Percentiles rank a stretch among this genome's conserved stretches.
phyloP scores from a whole-genome alignment of 2,329 filamentous ascomycete genomes.

The Hymenoscyphus scutula region DNA sequence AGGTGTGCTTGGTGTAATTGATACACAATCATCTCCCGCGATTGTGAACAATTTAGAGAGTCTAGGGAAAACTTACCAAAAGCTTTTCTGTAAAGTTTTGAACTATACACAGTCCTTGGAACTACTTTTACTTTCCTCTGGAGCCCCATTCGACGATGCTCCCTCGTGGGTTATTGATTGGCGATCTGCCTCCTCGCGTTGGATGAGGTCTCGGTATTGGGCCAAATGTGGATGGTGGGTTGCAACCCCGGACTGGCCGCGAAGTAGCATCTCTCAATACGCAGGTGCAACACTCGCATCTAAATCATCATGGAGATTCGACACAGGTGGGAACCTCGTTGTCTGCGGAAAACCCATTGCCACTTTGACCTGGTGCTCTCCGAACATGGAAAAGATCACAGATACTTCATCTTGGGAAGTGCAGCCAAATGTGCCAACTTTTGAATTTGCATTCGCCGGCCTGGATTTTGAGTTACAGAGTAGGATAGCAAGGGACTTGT shows the following conservation, averaged over 20 bases:
- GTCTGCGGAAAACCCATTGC: neutral
- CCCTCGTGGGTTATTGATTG: neutral
- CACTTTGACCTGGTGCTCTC: neutral
- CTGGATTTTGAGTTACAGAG: neutral
- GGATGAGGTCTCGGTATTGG: neutral
- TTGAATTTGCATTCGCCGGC: neutral
- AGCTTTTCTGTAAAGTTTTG: neutral
- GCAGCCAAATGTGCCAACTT: neutral
- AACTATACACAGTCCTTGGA: neutral
- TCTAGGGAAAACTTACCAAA: neutral
- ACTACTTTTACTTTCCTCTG: neutral
- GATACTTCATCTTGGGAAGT: neutral
- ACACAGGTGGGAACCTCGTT: neutral
- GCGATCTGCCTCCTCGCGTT: neutral
- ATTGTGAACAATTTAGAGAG: neutral
- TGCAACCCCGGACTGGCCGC: neutral
- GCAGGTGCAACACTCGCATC: neutral
- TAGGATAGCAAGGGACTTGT: neutral
- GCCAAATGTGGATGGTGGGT: neutral
- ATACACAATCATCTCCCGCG: neutral
- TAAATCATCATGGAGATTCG: neutral
- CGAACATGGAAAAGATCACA: neutral
- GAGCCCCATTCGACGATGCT: neutral
- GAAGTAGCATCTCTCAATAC: neutral
- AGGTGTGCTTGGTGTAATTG: neutral